Evolutionary conservation across 495 filamentous ascomycete genomes (phyloP).

Genomic region (Podospora pseudocomata): DNA sequence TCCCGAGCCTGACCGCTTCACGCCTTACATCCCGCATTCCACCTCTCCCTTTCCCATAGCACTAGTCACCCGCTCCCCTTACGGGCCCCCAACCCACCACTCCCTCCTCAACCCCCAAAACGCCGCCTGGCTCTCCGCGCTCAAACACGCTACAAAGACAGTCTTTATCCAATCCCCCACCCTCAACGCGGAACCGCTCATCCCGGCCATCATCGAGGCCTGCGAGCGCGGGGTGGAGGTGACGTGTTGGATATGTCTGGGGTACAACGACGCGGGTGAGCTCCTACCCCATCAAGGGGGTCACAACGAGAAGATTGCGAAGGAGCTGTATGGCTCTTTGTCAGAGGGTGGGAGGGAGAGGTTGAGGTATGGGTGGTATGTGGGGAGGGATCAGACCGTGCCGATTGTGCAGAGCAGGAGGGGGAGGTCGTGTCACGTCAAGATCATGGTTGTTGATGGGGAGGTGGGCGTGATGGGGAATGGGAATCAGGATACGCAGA

Average conservation of each 20-base stretch:
- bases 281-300: conserved; percentile 71
- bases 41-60: conserved; percentile 64
- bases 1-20: conserved; percentile 50
- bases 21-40: conserved; percentile 56
- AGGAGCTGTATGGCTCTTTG: conserved; percentile 54
- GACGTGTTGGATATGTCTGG: conserved; percentile 66
- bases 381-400: conserved; percentile 64
- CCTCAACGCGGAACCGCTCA: conserved; percentile 65
- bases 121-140: conserved; percentile 62
- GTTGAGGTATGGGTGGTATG: conserved; percentile 63
- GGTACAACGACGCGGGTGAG: conserved; percentile 76
- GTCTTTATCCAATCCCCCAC: conserved; percentile 76
- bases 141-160: conserved; percentile 56
- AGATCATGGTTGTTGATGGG: conserved; percentile 70
- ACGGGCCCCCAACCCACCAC: conserved; percentile 57
- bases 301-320: conserved; percentile 66
- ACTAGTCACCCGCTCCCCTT: conserved; percentile 63
- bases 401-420: conserved; percentile 62
- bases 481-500: conserved; percentile 80
- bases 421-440: conserved; percentile 66
- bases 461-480: conserved; percentile 66
- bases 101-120: conserved; percentile 66
- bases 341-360: conserved; percentile 41
- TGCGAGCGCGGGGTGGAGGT: conserved; percentile 63
- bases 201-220: conserved; percentile 59